Evolutionary conservation across 129 eudicot species (phyloP), one percentile per base, ranked within the genome.

Genomic region (sunflower (Helianthus annuus)): DNA sequence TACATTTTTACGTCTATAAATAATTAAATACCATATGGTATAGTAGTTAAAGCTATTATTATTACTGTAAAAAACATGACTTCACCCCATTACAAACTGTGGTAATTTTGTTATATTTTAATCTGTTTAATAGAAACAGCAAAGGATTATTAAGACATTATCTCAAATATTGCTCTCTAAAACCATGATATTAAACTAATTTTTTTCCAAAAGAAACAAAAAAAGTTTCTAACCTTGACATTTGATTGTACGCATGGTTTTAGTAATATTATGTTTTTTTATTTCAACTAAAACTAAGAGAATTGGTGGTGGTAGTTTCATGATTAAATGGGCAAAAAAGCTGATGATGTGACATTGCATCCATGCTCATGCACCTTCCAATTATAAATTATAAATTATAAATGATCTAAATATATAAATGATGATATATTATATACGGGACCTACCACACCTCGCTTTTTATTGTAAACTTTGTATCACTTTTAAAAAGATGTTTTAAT

Each of bases 291-390:
- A 53, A 7, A 53, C 16, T 51, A 22, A 19, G 12, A 56, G 36
- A 56, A 22, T 57, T 57, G 63, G 63, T 10, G 6, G 63, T 57
- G 63, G 39, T 58, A 56, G 8, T 58, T 58, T 24, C 64, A 24
- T 42, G 62, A 56, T 56, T 19, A 7, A 29, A 27, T 58, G n/a
- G 40, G 39, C n/a, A 9, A 58, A 27, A 58, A 58, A 58, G 40
- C 40, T 58, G 42, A 29, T 58, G 64, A 58, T 58, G 64, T 58
- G 64, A 58, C 64, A 27, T 12, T 58, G 64, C 40, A 27, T 58
- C 64, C 64, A 58, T 58, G 64, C 64, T 42, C 64, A 58, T 58
- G 64, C 64, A 12, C 40, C 64, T 58, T 58, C 64, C 64, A 27
- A 58, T 5, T 27, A n/a, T n/a, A n/a, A n/a, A 29, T 2, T 32